Percentiles rank a stretch among this genome's conserved stretches.
These are phyloP conservation scores for Iris macrosiphon DNA, from an alignment of 106 monocot species.

Conservation along the genomic window DNA sequence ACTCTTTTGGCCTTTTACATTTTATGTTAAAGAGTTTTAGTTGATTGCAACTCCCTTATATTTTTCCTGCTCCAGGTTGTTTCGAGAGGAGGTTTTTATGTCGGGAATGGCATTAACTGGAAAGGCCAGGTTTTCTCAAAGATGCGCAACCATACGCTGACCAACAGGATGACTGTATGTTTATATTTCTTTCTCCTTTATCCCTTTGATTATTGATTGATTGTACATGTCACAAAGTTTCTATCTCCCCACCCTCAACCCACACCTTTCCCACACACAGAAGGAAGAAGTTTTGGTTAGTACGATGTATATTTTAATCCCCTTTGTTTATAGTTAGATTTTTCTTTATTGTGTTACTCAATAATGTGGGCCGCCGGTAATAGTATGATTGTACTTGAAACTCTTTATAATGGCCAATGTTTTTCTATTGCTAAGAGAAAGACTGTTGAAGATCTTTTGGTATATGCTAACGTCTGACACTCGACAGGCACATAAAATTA, in stretches of 20 bases:
- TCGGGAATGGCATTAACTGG: constrained; percentile 97
- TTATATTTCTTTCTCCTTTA: neutral
- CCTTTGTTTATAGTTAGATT: neutral
- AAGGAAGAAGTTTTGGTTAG: too few relatives aligned
- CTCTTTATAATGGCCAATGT: too few relatives aligned
- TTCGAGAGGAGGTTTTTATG: constrained; percentile 94
- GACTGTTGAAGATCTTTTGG: too few relatives aligned
- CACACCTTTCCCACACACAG: neutral
- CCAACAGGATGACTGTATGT: constrained; percentile 89
- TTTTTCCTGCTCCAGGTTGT: constrained; percentile 55
- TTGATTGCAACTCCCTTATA: neutral
- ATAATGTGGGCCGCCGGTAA: too few relatives aligned
- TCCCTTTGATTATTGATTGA: neutral
- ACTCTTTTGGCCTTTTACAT: neutral
- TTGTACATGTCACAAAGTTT: neutral
- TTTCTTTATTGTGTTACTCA: neutral
- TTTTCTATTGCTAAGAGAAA: too few relatives aligned
- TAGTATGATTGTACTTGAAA: too few relatives aligned
- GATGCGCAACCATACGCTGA: constrained; percentile 87
- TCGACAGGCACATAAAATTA: too few relatives aligned
- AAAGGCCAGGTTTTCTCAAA: constrained; percentile 97
- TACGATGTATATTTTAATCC: neutral
- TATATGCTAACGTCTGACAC: too few relatives aligned
- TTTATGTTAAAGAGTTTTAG: neutral
- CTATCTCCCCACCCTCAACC: neutral